Evolutionary conservation across 2,329 filamentous ascomycete species (phyloP).

Genomic region (Fusarium sp.): DNA sequence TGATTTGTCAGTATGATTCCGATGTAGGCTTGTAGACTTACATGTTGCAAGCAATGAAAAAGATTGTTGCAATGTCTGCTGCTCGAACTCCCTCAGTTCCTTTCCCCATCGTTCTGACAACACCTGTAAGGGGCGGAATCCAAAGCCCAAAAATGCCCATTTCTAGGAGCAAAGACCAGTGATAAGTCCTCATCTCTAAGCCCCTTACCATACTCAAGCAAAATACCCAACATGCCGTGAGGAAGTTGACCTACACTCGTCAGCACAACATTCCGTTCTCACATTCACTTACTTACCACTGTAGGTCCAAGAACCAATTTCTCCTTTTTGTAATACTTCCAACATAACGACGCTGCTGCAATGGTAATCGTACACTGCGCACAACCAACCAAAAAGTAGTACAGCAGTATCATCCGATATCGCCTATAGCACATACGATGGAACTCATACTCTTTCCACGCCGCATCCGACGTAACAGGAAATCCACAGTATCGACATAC

Average conservation of each 20-base stretch:
- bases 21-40: constrained; percentile 33
- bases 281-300: constrained; percentile 40
- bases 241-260: constrained; percentile 46
- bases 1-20: constrained; percentile 23
- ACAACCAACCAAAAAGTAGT: constrained; percentile 50
- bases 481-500: constrained; percentile 56
- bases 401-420: constrained; percentile 49
- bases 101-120: constrained; percentile 32
- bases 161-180: constrained; percentile 50
- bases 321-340: constrained; percentile 47
- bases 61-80: constrained; percentile 43
- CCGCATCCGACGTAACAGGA: constrained; percentile 45
- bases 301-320: constrained; percentile 46
- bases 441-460: constrained; percentile 50
- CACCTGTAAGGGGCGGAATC: constrained; percentile 37
- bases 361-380: constrained; percentile 49
- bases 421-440: constrained; percentile 50
- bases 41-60: constrained; percentile 50
- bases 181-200: constrained; percentile 49
- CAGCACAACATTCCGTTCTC: not conserved
- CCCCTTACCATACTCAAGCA: constrained; percentile 47
- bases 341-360: constrained; percentile 49
- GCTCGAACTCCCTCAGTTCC: constrained; percentile 1
- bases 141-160: constrained; percentile 35
- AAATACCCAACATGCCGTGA: constrained; percentile 48